Base-by-base conservation (phyloP, 176 grass and related monocot species). In the Zoysia pacifica region DNA sequence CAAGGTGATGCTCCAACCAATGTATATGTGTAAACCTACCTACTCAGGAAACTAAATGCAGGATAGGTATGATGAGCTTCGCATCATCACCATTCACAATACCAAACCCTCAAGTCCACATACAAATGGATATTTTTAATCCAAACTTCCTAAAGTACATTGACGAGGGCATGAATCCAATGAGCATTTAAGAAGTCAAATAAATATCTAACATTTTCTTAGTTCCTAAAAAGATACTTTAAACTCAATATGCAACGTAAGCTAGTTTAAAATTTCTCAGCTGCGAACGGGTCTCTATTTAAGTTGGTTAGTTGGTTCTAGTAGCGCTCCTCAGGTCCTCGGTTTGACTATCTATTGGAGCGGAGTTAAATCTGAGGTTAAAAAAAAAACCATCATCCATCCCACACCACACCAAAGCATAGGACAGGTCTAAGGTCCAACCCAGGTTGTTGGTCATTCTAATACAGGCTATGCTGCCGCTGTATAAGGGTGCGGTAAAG, bases 61-160 rank as follows among this genome's bases (percentile, higher is more conserved):
- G 14, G 68, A 76, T 35, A 70, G 11, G 19, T 46, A 80, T 47
- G 39, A 47, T 56, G 9, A 74, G 15, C 50, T 53, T 20, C 1
- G 0, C 37, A 9, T 28, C 53, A 62, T 61, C 36, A 62, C 20
- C 37, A 36, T 77, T 44, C 39, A 44, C 59, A 42, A 38, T 6
- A 72, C 7, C 38, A 72, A 72, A 63, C 46, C 71, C 9, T 63
- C 71, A 13, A 46, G 38, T 38, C 65, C 48, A 76, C 16, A 55
- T 39, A 43, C 60, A 83, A 76, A 60, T 60, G 16, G 51, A 76
- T 69, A 68, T n/a, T 44, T 83, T 75, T 40, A 38, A 69, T 16
- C 61, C n/a, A 47, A 83, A 55, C 16, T 75, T 76, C 52, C 11
- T 59, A 75, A 76, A 35, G 15, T 41, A 66, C 11, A 37, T 51